Conservation (phyloP, 2,329 filamentous ascomycete species). For the Colletotrichum noveboracense region DNA sequence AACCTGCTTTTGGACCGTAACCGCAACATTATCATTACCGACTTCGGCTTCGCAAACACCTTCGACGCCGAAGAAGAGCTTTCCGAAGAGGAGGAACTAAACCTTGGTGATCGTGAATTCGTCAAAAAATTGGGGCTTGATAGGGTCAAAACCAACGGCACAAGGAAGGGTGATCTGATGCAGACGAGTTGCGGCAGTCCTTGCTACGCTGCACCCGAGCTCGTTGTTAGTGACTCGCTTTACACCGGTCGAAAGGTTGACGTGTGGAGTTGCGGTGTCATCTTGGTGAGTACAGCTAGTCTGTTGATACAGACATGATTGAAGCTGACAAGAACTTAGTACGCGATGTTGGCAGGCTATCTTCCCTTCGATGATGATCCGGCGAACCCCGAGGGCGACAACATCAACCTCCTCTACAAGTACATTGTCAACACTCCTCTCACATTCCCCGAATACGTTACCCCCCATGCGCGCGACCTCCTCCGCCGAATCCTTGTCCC, state of each 20-base stretch:
- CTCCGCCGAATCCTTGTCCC: slow-evolving; percentile 92
- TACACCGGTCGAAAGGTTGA: slow-evolving; percentile 98
- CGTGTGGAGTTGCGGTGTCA: slow-evolving; percentile 99
- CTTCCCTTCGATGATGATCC: slow-evolving; percentile 98
- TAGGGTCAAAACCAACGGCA: slow-evolving; percentile 74
- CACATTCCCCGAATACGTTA: slow-evolving; percentile 98
- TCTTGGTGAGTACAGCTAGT: slow-evolving; percentile 71
- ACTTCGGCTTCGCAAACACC: slow-evolving; percentile 98
- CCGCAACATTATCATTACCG: slow-evolving; percentile 98
- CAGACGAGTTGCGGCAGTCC: slow-evolving; percentile 98
- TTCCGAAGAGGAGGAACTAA: slow-evolving; percentile 86
- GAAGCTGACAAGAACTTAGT: slow-evolving; percentile 58
- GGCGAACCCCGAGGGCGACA: slow-evolving; percentile 97
- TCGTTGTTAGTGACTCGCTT: slow-evolving; percentile 95
- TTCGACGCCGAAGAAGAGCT: slow-evolving; percentile 91
- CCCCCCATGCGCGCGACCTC: slow-evolving; percentile 92
- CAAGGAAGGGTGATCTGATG: slow-evolving; percentile 92
- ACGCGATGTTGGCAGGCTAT: slow-evolving; percentile 98
- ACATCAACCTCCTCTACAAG: slow-evolving; percentile 98
- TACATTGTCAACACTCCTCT: slow-evolving; percentile 98
- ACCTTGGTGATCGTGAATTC: slow-evolving; percentile 84
- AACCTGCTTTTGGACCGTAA: slow-evolving; percentile 95
- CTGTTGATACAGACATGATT: neutral
- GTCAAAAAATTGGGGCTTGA: slow-evolving; percentile 89
- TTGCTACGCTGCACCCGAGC: slow-evolving; percentile 94